Base-by-base conservation (phyloP, 768 basidiomycete genomes). In the Kwoniella pini region DNA sequence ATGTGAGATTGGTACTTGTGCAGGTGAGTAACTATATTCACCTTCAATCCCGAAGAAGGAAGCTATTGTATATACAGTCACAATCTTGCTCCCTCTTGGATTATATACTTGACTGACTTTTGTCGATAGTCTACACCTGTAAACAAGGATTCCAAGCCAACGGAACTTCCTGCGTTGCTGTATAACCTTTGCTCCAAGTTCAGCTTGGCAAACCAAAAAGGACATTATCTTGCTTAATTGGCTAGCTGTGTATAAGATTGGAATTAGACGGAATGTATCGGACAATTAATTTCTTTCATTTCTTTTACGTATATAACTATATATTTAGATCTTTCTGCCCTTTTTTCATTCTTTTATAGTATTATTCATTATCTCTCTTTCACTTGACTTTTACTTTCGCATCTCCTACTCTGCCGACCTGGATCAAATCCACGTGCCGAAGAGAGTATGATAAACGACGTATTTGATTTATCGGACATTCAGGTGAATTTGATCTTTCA, bases 91-190 rank as follows among this genome's bases (percentile, higher is more conserved):
- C n/a, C n/a, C n/a, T n/a, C n/a, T n/a, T n/a, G n/a, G n/a, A n/a
- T n/a, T n/a, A n/a, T n/a, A n/a, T n/a, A n/a, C n/a, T n/a, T n/a
- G n/a, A n/a, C n/a, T n/a, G n/a, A n/a, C n/a, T n/a, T n/a, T n/a
- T n/a, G n/a, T n/a, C n/a, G n/a, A n/a, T n/a, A 72, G 73, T 75
- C 10, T 68, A 70, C 58, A 57, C 73, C n/a, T 75, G 73, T 57
- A 36, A 66, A 40, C 11, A 54, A 22, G 70, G 73, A 26, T 74
- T 64, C 65, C 39, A 30, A 13, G 27, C 60, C 26, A 69, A 74
- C 52, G 72, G 72, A 28, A 68, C 68, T 6, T 27, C 67, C 13
- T 74, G 72, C 42, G 64, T 63, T 31, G 30, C 57, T 49, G 54
- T 57, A 21, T 69, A 57, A 36, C 4, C 39, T 12, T 17, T 36